Evolutionary conservation across 345 rosid species (phyloP), one percentile per base, ranked within the genome.

Genomic region (Firmiana major): DNA sequence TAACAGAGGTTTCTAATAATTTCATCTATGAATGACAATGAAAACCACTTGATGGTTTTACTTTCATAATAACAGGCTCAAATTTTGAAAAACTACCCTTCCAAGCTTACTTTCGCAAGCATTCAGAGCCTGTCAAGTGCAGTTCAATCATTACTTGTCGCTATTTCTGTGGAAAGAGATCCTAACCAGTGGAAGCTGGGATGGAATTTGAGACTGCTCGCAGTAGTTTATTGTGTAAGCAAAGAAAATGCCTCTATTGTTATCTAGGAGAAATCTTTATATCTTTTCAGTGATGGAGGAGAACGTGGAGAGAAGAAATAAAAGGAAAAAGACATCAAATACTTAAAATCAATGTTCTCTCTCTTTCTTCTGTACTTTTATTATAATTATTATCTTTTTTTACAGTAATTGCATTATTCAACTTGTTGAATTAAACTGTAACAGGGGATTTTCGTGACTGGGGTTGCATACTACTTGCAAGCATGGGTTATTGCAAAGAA

Each of bases 171-270:
- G 65, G 82, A 83, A 60, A 76, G 73, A 60, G 82, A 83, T 72
- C 69, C 66, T 53, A 59, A 58, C 9, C 60, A 79, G 11, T 83
- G 85, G 85, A 79, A 76, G 75, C 58, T 82, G 0, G 82, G 77
- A 22, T 82, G 79, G 77, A 76, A 79, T 59, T 6, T 76, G 15
- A 36, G 57, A 21, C 74, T 79, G 9, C 42, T 82, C 19, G 77
- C 79, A 4, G 38, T 79, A 0, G 55, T 66, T 63, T 82, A 79
- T 24, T 79, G 85, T 66, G 85, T 82, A 79, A 75, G 78, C 55
- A 51, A 51, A 51, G 17, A 12, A 4, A 48, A 3, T 12, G 53
- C n/a, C 17, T 16, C 6, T 5, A 51, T 7, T 51, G 0, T 15
- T 4, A 51, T 16, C n/a, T 16, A 16, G 5, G 1, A 16, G n/a